Conservation (phyloP, 371 early-diverging fungal species). For the Fennellomyces sp. region DNA sequence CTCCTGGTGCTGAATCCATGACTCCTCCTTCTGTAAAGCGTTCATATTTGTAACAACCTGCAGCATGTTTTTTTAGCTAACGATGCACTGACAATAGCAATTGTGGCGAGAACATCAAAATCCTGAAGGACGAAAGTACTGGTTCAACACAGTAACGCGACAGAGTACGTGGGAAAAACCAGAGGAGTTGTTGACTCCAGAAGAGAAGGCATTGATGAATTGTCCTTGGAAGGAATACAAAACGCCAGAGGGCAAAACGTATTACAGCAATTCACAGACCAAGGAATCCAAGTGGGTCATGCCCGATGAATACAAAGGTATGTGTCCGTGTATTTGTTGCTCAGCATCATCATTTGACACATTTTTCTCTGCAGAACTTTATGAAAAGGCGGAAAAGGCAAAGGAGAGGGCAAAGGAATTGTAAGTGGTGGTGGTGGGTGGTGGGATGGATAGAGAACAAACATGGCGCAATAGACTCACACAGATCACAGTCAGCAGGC, state of each 20-base stretch:
- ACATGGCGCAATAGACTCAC: too few species aligned
- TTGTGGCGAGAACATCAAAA: slow-evolving; percentile 81
- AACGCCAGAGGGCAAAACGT: slow-evolving; percentile 82
- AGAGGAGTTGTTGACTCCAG: slow-evolving; percentile 83
- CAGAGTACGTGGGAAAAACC: slow-evolving; percentile 95
- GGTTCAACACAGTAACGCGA: slow-evolving; percentile 80
- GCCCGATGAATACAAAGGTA: slow-evolving; percentile 78
- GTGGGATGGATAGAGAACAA: background rate
- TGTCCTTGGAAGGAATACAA: slow-evolving; percentile 90
- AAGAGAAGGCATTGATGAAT: slow-evolving; percentile 74
- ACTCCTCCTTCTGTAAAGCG: slow-evolving; percentile 7
- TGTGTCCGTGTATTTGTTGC: background rate
- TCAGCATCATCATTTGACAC: background rate
- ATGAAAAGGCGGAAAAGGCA: slow-evolving; percentile 45
- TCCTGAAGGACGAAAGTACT: slow-evolving; percentile 85
- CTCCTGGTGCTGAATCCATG: slow-evolving; percentile 3
- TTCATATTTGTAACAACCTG: too few species aligned
- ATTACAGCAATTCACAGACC: slow-evolving; percentile 86
- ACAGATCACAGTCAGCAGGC: too few species aligned
- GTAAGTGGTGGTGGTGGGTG: slow-evolving; percentile 8
- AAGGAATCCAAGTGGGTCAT: slow-evolving; percentile 88
- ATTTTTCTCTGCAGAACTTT: slow-evolving; percentile 21
- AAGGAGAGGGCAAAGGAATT: slow-evolving; percentile 28
- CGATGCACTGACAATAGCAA: too few species aligned
- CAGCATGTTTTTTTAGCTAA: background rate